Conservation (phyloP, 2,329 filamentous ascomycete genomes). For the Geosmithia flava region DNA sequence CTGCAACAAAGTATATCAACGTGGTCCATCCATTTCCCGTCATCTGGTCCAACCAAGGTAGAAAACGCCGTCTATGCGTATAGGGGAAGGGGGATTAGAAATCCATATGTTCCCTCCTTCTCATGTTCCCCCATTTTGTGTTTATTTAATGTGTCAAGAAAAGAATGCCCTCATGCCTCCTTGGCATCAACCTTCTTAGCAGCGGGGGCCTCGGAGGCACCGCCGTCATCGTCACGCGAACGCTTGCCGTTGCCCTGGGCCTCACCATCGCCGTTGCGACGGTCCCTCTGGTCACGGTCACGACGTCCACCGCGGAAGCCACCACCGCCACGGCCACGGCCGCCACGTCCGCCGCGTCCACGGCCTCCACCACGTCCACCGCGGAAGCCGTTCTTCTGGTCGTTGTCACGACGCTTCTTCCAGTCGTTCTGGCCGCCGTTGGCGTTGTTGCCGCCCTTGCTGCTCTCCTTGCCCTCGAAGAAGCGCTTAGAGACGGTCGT, state of each 20-base stretch:
- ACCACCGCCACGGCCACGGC: constrained; percentile 28
- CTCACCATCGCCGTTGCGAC: constrained; percentile 15
- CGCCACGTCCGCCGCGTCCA: constrained; percentile 24
- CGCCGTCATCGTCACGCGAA: constrained; percentile 36
- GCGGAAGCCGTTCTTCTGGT: constrained; percentile 47
- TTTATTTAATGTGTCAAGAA: no score
- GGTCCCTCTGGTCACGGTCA: constrained; percentile 14
- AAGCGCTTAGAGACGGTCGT: constrained; percentile 27
- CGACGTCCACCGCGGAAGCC: constrained; percentile 21
- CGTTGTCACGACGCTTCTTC: constrained; percentile 51
- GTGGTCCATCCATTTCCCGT: no score
- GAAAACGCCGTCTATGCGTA: no score
- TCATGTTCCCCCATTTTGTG: no score
- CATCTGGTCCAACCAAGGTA: no score
- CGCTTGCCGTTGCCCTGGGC: constrained; percentile 36
- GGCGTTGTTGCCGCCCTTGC: constrained; percentile 21
- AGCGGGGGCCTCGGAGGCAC: constrained; percentile 25
- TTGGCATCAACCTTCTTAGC: constrained; percentile 53
- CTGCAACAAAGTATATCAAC: no score
- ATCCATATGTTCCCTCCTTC: no score
- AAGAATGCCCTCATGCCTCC: constrained; percentile 5
- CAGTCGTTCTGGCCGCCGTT: constrained; percentile 38
- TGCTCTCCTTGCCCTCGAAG: constrained; percentile 32
- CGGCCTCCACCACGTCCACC: constrained; percentile 30
- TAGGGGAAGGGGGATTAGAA: no score